A percentile compares a stretch with the other conserved stretches of the same genome.
These are phyloP conservation scores for Hypomontagnella monticulosa DNA, from an alignment of 495 filamentous ascomycete species.

Conservation along the genomic window DNA sequence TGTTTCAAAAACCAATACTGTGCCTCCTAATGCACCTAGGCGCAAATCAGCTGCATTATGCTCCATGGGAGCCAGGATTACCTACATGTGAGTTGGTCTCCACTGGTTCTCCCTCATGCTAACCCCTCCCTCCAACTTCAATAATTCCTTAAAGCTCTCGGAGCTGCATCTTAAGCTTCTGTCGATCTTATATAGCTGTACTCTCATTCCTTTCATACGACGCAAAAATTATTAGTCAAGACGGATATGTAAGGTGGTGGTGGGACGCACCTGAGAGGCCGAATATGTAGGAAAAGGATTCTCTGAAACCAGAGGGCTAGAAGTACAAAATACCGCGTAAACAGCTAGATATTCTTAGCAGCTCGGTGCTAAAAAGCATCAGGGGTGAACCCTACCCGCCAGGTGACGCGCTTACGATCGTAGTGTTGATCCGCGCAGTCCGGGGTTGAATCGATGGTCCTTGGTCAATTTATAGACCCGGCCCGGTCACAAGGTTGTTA, in stretches of 20 bases:
- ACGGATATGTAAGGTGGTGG: not conserved
- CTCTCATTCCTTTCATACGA: not conserved
- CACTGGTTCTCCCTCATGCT: not conserved
- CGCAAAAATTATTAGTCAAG: not conserved
- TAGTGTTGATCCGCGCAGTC: conserved; percentile 40
- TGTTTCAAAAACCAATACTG: conserved; percentile 7
- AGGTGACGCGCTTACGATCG: conserved; percentile 43
- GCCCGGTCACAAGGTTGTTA: conserved; percentile 27
- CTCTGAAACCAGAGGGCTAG: conserved; percentile 24
- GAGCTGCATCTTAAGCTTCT: conserved; percentile 12
- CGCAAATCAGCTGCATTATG: no score
- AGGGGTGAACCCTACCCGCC: conserved; percentile 39
- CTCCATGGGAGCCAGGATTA: no score
- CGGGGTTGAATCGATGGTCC: conserved; percentile 37
- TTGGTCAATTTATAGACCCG: conserved; percentile 37
- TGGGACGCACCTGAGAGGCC: not conserved
- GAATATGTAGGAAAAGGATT: conserved; percentile 18
- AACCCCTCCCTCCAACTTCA: conserved; percentile 15
- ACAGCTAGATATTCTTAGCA: conserved; percentile 34
- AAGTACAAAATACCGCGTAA: conserved; percentile 19
- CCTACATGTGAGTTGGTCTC: not conserved
- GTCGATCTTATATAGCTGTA: conserved; percentile 5
- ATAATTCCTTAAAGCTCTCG: conserved; percentile 16
- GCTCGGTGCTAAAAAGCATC: conserved; percentile 9
- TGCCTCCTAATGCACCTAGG: not conserved